phyloP scores from a whole-genome alignment of 2,329 filamentous ascomycete genomes.

The Cadophora gregata region DNA sequence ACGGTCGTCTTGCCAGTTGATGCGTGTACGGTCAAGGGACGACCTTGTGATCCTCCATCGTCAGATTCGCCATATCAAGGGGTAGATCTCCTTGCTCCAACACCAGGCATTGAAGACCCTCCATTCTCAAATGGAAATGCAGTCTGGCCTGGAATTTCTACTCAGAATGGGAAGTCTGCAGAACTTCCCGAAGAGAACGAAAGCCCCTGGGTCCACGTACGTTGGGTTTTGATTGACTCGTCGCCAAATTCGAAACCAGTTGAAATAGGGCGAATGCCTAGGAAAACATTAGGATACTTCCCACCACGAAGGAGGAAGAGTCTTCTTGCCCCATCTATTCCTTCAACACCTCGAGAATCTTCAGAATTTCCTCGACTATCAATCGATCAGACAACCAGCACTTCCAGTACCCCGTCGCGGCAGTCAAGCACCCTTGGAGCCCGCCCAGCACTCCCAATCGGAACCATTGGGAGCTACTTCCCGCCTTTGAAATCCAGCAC shows the following conservation, averaged over 20 bases:
- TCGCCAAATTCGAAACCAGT: conserved; percentile 67
- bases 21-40: conserved; percentile 83
- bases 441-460: conserved; percentile 31
- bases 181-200: conserved; percentile 52
- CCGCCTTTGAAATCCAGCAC: conserved; percentile 37
- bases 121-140: conserved; percentile 29
- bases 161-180: conserved; percentile 37
- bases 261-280: conserved; percentile 84
- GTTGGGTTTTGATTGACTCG: conserved; percentile 84
- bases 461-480: conserved; percentile 39
- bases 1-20: conserved; percentile 86
- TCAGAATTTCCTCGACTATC: conserved; percentile 37
- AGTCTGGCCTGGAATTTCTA: conserved; percentile 40
- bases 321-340: conserved; percentile 65
- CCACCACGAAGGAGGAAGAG: conserved; percentile 82
- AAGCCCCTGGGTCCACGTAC: conserved; percentile 84
- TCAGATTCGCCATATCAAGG: conserved; percentile 45
- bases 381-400: conserved; percentile 32
- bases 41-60: conserved; percentile 63
- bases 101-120: conserved; percentile 49
- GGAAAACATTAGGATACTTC: conserved; percentile 86
- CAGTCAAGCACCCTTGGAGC: conserved; percentile 37
- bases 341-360: conserved; percentile 63
- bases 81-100: conserved; percentile 59
- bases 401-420: conserved; percentile 36